Percentiles rank a stretch among this genome's conserved stretches.
These are phyloP conservation scores for Rubroshorea leprosula DNA, from an alignment of 345 rosid genomes.

Conservation along the genomic window DNA sequence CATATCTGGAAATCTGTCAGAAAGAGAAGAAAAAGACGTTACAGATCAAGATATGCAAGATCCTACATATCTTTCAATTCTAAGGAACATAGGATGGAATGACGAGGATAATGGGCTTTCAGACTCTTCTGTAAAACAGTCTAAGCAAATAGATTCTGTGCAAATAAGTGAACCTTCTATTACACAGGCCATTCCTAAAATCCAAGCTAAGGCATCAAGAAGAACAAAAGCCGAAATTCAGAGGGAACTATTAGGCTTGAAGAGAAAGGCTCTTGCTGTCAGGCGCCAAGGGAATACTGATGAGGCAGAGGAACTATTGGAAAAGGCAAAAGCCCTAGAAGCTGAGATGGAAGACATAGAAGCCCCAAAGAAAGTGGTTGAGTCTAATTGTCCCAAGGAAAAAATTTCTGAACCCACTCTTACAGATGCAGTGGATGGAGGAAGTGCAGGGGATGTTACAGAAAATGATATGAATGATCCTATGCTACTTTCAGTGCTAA, in stretches of 20 bases:
- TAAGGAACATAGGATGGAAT: constrained; percentile 63
- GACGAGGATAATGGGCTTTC: constrained; percentile 32
- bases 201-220: constrained; percentile 24
- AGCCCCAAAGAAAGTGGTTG: constrained; percentile 34
- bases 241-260: constrained; percentile 73
- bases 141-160: too few relatives aligned
- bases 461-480: constrained; percentile 64
- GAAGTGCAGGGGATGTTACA: constrained; percentile 35
- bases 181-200: constrained; percentile 19
- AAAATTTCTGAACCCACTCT: constrained; percentile 11
- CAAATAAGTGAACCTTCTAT: constrained; percentile 16
- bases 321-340: constrained; percentile 55
- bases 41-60: constrained; percentile 69
- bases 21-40: constrained; percentile 47
- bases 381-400: constrained; percentile 19
- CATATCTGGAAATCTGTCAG: constrained; percentile 20
- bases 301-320: constrained; percentile 70
- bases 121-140: too few relatives aligned
- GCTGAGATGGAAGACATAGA: constrained; percentile 55
- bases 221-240: constrained; percentile 75
- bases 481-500: constrained; percentile 37
- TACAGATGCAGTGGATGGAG: constrained; percentile 26
- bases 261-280: constrained; percentile 73
- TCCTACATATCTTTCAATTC: constrained; percentile 50
- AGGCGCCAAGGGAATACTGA: constrained; percentile 70